Base-by-base conservation (phyloP, 352 stramenopile species). In the Phytophthora meadii region DNA sequence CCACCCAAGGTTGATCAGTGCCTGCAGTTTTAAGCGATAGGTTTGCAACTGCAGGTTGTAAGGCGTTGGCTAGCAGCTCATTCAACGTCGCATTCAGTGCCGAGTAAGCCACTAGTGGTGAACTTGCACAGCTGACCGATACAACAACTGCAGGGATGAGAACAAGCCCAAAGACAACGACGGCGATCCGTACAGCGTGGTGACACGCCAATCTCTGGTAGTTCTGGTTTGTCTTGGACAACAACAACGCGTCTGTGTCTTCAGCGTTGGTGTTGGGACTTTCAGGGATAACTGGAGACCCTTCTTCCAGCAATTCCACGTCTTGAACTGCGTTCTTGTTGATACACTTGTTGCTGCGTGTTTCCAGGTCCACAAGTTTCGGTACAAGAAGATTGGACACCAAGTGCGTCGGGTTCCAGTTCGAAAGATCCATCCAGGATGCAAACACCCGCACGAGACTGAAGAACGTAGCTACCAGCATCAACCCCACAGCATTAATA, bases 31-130 rank as follows among this genome's bases (percentile, higher is more conserved):
- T 59, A 3, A 57, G 11, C 24, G 62, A 30, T 39, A 22, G 5
- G 54, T 72, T 44, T 7, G 47, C 54, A 9, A 44, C 41, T 10
- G 54, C 41, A 1, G 58, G 58, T 10, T 61, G 51, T 6, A 72
- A 45, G 1, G 59, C 52, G 8, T 47, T 41, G 11, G 41, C 45
- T 19, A 76, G 62, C 39, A 76, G n/a, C 46, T 76, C 68, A 24
- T 72, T 76, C 12, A 76, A 17, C 10, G 68, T 72, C 41, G 62
- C 58, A 5, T 76, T 72, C 41, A 68, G n/a, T 11, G 62, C 62
- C 2, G 49, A 57, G 48, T 65, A 61, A 5, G 69, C 65, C 2
- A 72, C 34, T 5, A 77, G 24, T 1, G 64, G 37, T 1, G 65
- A 59, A 17, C 58, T 53, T 0, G 49, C 54, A 10, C 39, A 51